These are phyloP conservation scores for Aspergillus sp. DNA, from an alignment of 2,329 filamentous ascomycete species.

Conservation along the genomic window DNA sequence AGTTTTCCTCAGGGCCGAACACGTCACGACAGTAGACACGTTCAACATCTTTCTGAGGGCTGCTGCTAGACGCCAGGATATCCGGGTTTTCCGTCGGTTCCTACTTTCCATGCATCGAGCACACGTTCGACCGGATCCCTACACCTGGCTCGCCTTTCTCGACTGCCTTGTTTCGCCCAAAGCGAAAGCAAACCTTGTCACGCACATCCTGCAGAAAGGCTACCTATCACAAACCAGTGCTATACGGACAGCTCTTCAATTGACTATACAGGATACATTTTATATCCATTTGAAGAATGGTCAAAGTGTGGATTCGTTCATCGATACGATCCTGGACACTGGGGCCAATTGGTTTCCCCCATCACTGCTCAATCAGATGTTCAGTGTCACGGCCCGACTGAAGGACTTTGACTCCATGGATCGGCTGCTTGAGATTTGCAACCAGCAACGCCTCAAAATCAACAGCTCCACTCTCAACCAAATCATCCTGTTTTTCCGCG, in stretches of 20 bases:
- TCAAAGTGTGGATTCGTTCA: constrained; percentile 29
- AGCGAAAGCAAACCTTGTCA: constrained; percentile 24
- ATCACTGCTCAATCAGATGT: constrained; percentile 32
- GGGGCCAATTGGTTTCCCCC: constrained; percentile 34
- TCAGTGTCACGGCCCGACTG: constrained; percentile 24
- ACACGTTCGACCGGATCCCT: constrained; percentile 33
- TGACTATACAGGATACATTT: constrained; percentile 30
- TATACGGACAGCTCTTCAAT: constrained; percentile 21
- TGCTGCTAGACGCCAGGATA: constrained; percentile 33
- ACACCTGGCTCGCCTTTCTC: constrained; percentile 41
- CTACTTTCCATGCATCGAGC: constrained; percentile 34
- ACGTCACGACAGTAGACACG: constrained; percentile 34
- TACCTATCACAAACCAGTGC: constrained; percentile 19
- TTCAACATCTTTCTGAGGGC: constrained; percentile 42
- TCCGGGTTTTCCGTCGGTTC: constrained; percentile 33
- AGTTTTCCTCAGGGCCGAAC: constrained; percentile 32
- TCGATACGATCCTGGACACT: constrained; percentile 31
- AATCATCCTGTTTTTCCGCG: constrained; percentile 21
- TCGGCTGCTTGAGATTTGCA: constrained; percentile 27
- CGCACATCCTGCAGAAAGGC: constrained; percentile 27
- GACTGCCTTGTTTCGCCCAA: constrained; percentile 20
- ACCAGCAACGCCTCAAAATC: constrained; percentile 20
- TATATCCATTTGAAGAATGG: constrained; percentile 27
- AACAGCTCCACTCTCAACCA: constrained; percentile 23
- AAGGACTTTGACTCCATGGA: constrained; percentile 21